phyloP scores from a whole-genome alignment of 768 basidiomycete species.

The Royoungia palumana region DNA sequence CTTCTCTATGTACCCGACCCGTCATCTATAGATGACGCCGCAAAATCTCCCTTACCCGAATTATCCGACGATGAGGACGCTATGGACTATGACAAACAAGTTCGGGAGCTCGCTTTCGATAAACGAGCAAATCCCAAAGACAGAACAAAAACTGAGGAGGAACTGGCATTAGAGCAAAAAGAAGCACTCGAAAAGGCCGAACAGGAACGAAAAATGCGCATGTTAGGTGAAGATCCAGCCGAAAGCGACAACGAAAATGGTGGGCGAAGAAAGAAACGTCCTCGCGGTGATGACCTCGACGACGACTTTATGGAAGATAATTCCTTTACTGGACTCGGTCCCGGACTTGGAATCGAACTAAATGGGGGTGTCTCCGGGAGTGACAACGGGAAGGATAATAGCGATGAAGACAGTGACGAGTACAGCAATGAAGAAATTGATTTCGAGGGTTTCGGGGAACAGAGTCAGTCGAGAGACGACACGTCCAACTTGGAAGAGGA shows the following conservation, averaged over 20 bases:
- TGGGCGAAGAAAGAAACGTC: constrained; percentile 45
- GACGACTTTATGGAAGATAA: constrained; percentile 69
- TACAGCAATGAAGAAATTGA: constrained; percentile 28
- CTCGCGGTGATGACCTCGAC: constrained; percentile 83
- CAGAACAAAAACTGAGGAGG: constrained; percentile 94
- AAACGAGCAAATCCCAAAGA: constrained; percentile 92
- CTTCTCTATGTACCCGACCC: constrained; percentile 62
- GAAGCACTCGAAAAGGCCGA: constrained; percentile 86
- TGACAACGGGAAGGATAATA: constrained; percentile 31
- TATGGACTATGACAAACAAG: constrained; percentile 86
- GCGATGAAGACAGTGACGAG: constrained; percentile 33
- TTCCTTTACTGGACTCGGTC: constrained; percentile 31
- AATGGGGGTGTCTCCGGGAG: constrained; percentile 39
- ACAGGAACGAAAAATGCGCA: constrained; percentile 67
- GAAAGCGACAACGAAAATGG: constrained; percentile 60
- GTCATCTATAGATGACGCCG: constrained; percentile 33
- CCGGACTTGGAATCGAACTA: constrained; percentile 36
- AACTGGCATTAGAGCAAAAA: constrained; percentile 84
- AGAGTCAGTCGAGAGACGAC: constrained; percentile 36
- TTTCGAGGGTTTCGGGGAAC: constrained; percentile 34
- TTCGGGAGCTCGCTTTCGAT: constrained; percentile 91
- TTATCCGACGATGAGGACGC: constrained; percentile 22
- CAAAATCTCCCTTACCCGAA: background rate
- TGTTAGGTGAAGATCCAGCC: constrained; percentile 76
- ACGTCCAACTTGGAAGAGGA: constrained; percentile 34